Percentiles rank a stretch among this genome's conserved stretches.
Conservation (phyloP, 805 yeast species). For the Kazachstania viticola region DNA sequence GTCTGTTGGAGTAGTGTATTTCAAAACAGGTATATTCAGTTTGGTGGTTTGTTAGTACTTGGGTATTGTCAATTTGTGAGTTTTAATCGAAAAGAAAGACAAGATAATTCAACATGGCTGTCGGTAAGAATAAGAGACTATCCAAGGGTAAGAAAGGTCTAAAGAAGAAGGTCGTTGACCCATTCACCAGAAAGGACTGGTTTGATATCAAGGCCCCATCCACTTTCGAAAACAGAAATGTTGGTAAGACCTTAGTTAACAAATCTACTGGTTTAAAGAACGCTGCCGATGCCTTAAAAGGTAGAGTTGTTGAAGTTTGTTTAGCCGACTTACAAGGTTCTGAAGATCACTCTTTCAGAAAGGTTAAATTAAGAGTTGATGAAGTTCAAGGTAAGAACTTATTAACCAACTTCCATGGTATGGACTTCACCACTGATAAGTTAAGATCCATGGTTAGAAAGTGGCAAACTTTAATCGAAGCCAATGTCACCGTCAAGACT, state of each 20-base stretch:
- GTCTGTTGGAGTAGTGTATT: no score
- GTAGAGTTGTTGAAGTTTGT: constrained; percentile 91
- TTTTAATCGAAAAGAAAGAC: no score
- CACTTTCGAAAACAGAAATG: constrained; percentile 94
- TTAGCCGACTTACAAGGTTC: constrained; percentile 97
- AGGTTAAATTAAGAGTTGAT: constrained; percentile 93
- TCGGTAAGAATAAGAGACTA: constrained; percentile 77
- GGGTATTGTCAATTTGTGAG: no score
- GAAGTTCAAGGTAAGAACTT: constrained; percentile 98
- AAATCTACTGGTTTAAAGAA: constrained; percentile 95
- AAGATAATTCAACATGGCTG: no score
- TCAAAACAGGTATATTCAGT: no score
- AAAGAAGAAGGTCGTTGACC: constrained; percentile 98
- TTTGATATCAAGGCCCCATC: constrained; percentile 97
- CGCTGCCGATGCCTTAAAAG: constrained; percentile 96
- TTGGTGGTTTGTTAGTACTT: no score
- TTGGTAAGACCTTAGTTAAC: constrained; percentile 97
- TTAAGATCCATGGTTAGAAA: constrained; percentile 94
- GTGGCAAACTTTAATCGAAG: constrained; percentile 98
- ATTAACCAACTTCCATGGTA: constrained; percentile 98
- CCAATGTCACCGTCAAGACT: constrained; percentile 95
- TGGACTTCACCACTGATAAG: constrained; percentile 96
- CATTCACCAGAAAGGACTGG: constrained; percentile 99
- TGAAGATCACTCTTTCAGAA: constrained; percentile 97
- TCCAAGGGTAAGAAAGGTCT: constrained; percentile 90